phyloP scores from a whole-genome alignment of 148 eudicot genomes.

The Pouteria glomerata region DNA sequence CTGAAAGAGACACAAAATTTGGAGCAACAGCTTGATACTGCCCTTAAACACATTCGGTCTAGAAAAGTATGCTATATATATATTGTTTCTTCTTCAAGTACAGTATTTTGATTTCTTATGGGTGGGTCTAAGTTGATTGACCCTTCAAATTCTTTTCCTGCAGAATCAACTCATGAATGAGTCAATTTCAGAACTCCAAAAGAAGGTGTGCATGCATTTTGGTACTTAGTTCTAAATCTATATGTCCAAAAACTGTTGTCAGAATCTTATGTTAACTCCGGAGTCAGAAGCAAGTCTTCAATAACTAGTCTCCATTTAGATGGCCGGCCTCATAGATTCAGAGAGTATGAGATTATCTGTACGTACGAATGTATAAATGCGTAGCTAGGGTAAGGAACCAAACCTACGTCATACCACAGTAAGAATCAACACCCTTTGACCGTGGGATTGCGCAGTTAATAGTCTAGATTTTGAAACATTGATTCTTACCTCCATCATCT shows the following conservation, averaged over 20 bases:
- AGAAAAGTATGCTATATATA: conserved; percentile 12
- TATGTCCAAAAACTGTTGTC: neutral
- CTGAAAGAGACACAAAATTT: conserved; percentile 19
- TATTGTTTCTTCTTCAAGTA: neutral
- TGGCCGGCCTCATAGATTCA: no score
- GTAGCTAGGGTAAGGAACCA: no score
- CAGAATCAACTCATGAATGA: conserved; percentile 24
- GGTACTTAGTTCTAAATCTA: neutral
- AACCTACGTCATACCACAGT: no score
- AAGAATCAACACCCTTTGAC: no score
- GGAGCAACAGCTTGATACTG: conserved; percentile 28
- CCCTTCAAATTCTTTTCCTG: neutral
- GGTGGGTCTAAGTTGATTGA: neutral
- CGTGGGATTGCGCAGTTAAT: no score
- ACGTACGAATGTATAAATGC: no score
- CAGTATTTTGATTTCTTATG: neutral
- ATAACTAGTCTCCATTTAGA: no score
- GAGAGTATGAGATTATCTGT: no score
- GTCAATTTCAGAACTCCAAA: conserved; percentile 17
- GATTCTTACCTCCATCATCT: no score
- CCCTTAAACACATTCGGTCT: conserved; percentile 18
- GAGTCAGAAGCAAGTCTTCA: neutral
- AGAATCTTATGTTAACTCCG: neutral
- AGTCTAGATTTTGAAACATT: no score
- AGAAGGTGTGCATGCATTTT: conserved; percentile 13